Conservation (phyloP, 441 rosid species). For the Corymbia calophylla region DNA sequence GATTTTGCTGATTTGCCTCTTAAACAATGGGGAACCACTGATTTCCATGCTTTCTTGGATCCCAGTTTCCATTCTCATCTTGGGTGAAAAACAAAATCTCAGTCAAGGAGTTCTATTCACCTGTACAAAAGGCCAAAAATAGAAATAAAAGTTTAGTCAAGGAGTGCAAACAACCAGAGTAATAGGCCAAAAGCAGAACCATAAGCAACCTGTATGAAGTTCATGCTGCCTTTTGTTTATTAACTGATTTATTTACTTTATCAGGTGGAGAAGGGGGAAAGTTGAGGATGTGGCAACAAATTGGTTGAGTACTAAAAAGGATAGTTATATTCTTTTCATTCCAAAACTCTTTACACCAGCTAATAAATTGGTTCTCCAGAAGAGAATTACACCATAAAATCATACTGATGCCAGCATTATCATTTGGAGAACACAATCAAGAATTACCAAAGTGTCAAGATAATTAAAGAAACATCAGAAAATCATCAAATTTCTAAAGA, state of each 20-base stretch:
- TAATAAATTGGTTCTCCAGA: neutral
- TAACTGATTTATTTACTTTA: neutral
- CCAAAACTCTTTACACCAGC: neutral
- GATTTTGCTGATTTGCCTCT: constrained; percentile 43
- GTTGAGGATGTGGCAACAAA: neutral
- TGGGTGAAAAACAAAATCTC: constrained; percentile 3
- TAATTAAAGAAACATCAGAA: neutral
- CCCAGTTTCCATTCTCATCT: constrained; percentile 35
- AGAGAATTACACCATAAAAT: neutral
- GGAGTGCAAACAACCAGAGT: neutral
- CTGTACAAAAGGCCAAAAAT: neutral
- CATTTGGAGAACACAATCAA: neutral
- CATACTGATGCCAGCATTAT: neutral
- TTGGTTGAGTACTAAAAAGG: neutral
- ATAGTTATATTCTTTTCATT: neutral
- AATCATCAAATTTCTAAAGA: neutral
- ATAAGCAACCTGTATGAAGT: neutral
- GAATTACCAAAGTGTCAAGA: neutral
- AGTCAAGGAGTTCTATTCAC: neutral
- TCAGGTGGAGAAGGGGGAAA: neutral
- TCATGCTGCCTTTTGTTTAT: neutral
- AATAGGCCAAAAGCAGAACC: neutral
- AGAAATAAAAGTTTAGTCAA: neutral
- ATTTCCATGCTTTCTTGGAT: constrained; percentile 46
- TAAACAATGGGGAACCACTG: constrained; percentile 25